Base-by-base conservation (phyloP, 1,139 yeast species). In the Kazachstania sp. region DNA sequence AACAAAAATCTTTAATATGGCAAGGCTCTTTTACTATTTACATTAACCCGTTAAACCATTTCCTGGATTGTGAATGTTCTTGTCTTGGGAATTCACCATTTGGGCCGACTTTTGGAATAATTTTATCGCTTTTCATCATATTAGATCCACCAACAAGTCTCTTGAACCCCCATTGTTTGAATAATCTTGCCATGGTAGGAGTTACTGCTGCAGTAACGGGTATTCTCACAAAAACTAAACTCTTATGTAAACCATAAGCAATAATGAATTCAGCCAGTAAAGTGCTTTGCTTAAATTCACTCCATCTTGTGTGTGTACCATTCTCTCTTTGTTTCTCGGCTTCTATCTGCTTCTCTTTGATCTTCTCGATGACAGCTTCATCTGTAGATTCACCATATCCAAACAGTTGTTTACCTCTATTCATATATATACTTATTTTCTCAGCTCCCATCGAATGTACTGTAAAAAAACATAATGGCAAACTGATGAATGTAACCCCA, bases 151-250 rank as follows among this genome's bases (percentile, higher is more conserved):
- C 72, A 4, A 92, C 92, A 48, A 87, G 76, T 49, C 83, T 79
- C 68, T 86, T 86, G 1, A 37, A 47, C 7, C 97, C 97, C 88
- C 88, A 79, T 29, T 72, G 66, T 53, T 86, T 77, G 54, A 90
- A 73, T 35, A 71, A 61, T 48, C 68, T 72, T 15, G 87, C 96
- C 2, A 87, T 74, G 4, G 79, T 65, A 1, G 98, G 99, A 0
- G 97, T 88, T 18, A 90, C 77, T 5, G 96, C 95, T 0, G 97
- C 97, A 1, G 97, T 83, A 38, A 88, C 67, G 12, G 99, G 98
- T 8, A 92, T 70, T 54, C 99, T 76, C 39, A 87, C 74, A 55
- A 92, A 78, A 39, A 79, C 67, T 52, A 90, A 73, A 5, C 94
- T 79, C 69, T 94, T 92, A 71, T 92, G 98, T 46, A 92, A 71